Evolutionary conservation across 306 rosid species (phyloP).

Genomic region (Lotus japonicus): DNA sequence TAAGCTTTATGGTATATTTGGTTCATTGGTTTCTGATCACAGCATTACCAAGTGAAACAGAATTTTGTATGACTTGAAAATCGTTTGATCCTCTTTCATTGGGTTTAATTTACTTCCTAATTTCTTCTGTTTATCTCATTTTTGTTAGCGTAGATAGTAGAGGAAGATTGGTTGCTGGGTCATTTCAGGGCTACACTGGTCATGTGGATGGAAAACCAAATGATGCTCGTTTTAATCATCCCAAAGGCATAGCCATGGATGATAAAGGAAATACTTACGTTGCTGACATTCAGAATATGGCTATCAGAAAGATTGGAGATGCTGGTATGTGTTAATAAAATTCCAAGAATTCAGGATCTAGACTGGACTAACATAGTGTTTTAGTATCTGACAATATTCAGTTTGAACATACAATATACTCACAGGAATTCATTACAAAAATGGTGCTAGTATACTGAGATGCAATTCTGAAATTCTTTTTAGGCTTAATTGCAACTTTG

Average conservation of each 20-base stretch:
- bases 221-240: constrained; percentile 93
- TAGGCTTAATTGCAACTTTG: too few relatives aligned
- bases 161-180: constrained; percentile 95
- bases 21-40: not conserved
- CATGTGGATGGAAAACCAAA: constrained; percentile 93
- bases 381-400: constrained; percentile 4
- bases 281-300: constrained; percentile 87
- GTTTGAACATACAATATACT: not conserved
- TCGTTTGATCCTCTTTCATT: too few relatives aligned
- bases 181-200: constrained; percentile 88
- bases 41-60: too few relatives aligned
- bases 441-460: too few relatives aligned
- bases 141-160: constrained; percentile 74
- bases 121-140: not conserved
- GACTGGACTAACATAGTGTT: constrained; percentile 5
- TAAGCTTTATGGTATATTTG: not conserved
- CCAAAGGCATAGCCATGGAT: constrained; percentile 86
- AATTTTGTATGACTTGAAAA: too few relatives aligned
- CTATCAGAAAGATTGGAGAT: constrained; percentile 94
- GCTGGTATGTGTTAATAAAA: constrained; percentile 52
- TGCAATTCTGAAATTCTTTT: too few relatives aligned
- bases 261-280: constrained; percentile 94
- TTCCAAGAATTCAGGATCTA: constrained; percentile 14
- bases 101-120: too few relatives aligned
- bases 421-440: too few relatives aligned